These are phyloP conservation scores for Musa schizocarpa DNA, from an alignment of 176 grass and related monocot species.

Conservation along the genomic window DNA sequence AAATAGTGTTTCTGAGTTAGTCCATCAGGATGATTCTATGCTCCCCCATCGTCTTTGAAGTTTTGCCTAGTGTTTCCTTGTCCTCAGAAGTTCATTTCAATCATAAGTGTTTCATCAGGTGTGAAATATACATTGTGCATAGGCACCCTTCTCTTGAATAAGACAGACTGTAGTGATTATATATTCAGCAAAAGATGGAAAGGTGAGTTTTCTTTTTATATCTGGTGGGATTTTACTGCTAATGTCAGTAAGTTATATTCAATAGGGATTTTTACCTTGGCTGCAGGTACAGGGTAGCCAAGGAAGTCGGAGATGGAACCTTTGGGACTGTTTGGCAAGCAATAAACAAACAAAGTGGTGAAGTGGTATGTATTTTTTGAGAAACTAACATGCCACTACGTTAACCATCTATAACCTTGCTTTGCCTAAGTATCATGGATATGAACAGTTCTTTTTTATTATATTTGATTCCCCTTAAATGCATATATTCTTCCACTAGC, in stretches of 20 bases:
- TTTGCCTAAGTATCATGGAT: slow-evolving; percentile 14
- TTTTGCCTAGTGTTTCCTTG: not conserved
- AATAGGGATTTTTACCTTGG: not conserved
- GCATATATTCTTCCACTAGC: not conserved
- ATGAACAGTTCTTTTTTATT: not conserved
- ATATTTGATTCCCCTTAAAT: slow-evolving; percentile 19
- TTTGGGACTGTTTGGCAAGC: slow-evolving; percentile 94
- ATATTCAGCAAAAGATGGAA: slow-evolving; percentile 2
- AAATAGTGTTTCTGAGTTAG: not conserved
- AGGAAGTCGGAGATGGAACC: slow-evolving; percentile 88
- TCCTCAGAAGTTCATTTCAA: not conserved
- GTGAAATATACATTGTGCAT: not conserved
- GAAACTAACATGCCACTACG: not conserved
- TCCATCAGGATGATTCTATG: not conserved
- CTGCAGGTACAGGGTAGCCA: slow-evolving; percentile 70
- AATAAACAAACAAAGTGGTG: slow-evolving; percentile 76
- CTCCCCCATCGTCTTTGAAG: not conserved
- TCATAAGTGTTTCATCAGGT: not conserved
- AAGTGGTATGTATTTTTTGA: slow-evolving; percentile 56
- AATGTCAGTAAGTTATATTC: not conserved
- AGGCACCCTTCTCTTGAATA: not conserved
- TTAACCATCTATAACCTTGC: not conserved
- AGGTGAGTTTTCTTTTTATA: not conserved
- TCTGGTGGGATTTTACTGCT: not conserved
- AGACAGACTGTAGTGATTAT: not conserved